Percentiles rank a stretch among this genome's conserved stretches.
Conservation (phyloP, 2,329 filamentous ascomycete genomes). For the Fusarium stilboides region DNA sequence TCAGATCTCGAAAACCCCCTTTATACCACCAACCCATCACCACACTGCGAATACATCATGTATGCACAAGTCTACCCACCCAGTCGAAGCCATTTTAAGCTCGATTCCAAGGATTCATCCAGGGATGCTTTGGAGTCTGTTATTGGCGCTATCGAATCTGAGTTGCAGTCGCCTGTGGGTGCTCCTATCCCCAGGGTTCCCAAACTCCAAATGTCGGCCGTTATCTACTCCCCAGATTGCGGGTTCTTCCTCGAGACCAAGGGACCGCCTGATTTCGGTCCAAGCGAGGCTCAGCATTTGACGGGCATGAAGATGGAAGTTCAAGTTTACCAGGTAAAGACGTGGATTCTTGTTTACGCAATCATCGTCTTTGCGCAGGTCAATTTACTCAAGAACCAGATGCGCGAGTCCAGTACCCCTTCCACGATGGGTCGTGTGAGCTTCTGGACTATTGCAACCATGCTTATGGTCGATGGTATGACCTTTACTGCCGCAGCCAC, state of each 20-base stretch:
- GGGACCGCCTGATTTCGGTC: slow-evolving; percentile 70
- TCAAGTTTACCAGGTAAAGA: slow-evolving; percentile 69
- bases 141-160: slow-evolving; percentile 71
- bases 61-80: slow-evolving; percentile 84
- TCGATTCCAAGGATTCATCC: slow-evolving; percentile 52
- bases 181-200: slow-evolving; percentile 70
- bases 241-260: slow-evolving; percentile 76
- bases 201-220: slow-evolving; percentile 72
- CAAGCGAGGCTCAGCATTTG: slow-evolving; percentile 69
- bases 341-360: slow-evolving; percentile 72
- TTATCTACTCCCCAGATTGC: slow-evolving; percentile 79
- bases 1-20: slow-evolving; percentile 75
- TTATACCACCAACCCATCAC: slow-evolving; percentile 71
- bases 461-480: slow-evolving; percentile 75
- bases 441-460: slow-evolving; percentile 73
- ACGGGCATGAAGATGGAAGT: slow-evolving; percentile 74
- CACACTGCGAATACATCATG: slow-evolving; percentile 90
- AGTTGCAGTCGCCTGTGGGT: slow-evolving; percentile 74
- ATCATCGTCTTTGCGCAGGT: slow-evolving; percentile 73
- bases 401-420: slow-evolving; percentile 76
- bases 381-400: slow-evolving; percentile 73
- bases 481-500: slow-evolving; percentile 70
- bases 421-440: slow-evolving; percentile 77
- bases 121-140: slow-evolving; percentile 52
- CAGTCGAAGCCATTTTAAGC: slow-evolving; percentile 56